Evolutionary conservation across 768 basidiomycete species (phyloP), one percentile per base, ranked within the genome.

Genomic region (Rhodosporidiobolus odoratus): DNA sequence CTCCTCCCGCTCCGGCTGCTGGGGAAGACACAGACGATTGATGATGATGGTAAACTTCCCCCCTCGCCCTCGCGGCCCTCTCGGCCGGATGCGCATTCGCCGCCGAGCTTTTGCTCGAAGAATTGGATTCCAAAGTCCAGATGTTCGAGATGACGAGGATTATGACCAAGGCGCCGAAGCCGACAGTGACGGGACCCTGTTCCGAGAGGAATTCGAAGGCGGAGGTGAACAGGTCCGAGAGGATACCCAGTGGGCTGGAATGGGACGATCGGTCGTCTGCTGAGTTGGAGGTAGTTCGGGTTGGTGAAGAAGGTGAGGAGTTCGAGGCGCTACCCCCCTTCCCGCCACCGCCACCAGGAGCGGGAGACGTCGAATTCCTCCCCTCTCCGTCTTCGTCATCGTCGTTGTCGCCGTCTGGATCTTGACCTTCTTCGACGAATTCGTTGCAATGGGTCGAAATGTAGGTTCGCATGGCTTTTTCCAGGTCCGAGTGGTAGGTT

Each of bases 391-490:
- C 45, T 2, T 34, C 15, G 16, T 35, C 25, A 15, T 64, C 64
- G n/a, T 65, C 56, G 47, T 69, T 56, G 23, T 56, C 68, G 8
- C 47, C 68, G 54, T 68, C 68, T 23, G 58, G 69, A 56, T 75
- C 71, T 7, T 75, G 75, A 27, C 91, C 92, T 66, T 88, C 89
- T 0, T 90, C 88, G 59, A 92, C 80, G 80, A 98, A 98, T 81
- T 99, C 95, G 69, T 86, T 83, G 73, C 88, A 86, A 80, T 98
- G 93, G 62, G 88, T 88, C 71, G 87, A 84, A 78, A 98, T 96
- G 82, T 98, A 97, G 58, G 80, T 80, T 47, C 91, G 85, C 88
- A 98, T 94, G 5, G 87, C 87, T 72, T 83, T 84, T 73, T 94
- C 91, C 23, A 97, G 84, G 58, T 91, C 92, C 10, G 78, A 76